These are phyloP conservation scores for Rhodofomes roseus DNA, from an alignment of 1,284 basidiomycete species.

Conservation along the genomic window DNA sequence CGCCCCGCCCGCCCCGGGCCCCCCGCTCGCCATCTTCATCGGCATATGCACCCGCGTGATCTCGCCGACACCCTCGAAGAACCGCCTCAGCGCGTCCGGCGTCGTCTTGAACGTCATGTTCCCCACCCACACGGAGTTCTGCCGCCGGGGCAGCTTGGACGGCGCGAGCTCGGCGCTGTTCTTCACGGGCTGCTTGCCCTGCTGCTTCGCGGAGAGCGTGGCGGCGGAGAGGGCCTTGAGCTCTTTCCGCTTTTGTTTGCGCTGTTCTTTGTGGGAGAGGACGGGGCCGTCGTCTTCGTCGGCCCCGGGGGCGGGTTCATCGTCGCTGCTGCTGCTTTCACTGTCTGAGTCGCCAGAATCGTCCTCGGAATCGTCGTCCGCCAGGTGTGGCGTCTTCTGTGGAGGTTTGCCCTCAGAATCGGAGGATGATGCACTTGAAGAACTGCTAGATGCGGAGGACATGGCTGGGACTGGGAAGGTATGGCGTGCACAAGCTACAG, in stretches of 20 bases:
- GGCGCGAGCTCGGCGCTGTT: constrained; percentile 25
- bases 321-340: background rate
- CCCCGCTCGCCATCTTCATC: constrained; percentile 41
- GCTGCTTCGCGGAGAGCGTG: constrained; percentile 37
- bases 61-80: constrained; percentile 72
- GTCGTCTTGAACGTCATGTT: constrained; percentile 93
- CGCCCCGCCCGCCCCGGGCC: constrained; percentile 29
- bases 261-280: constrained; percentile 70
- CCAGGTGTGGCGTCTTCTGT: background rate
- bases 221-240: constrained; percentile 31
- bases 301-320: background rate
- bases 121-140: constrained; percentile 93
- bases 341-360: background rate
- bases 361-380: background rate
- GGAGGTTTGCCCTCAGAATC: background rate
- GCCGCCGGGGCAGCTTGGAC: constrained; percentile 42
- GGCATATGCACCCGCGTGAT: constrained; percentile 77
- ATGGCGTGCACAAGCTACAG: background rate
- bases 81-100: constrained; percentile 60
- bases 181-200: constrained; percentile 23
- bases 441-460: background rate
- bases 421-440: background rate
- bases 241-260: constrained; percentile 56
- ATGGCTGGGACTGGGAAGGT: background rate
- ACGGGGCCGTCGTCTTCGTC: constrained; percentile 38